Percentiles rank a stretch among this genome's conserved stretches.
phyloP scores from a whole-genome alignment of 2,329 filamentous ascomycete species.

The Botrytis pseudocinerea region DNA sequence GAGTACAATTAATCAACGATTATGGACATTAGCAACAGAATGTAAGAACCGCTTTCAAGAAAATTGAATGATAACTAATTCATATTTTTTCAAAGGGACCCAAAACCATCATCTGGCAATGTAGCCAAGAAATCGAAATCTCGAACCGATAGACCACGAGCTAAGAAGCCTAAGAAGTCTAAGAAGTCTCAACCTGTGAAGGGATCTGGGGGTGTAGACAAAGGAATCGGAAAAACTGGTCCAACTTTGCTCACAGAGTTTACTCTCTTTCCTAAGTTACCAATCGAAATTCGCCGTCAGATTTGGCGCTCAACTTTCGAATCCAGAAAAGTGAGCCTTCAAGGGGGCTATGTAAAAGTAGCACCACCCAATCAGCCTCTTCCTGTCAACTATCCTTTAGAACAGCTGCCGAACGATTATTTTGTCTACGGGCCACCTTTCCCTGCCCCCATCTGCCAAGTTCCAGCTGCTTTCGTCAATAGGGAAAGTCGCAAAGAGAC shows the following conservation, averaged over 20 bases:
- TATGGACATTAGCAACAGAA: background rate
- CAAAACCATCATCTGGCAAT: background rate
- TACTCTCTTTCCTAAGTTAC: background rate
- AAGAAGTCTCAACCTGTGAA: no score
- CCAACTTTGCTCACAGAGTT: background rate
- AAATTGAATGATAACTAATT: background rate
- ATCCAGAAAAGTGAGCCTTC: background rate
- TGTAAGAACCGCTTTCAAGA: background rate
- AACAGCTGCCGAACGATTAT: background rate
- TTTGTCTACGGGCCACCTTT: background rate
- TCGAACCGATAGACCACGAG: background rate
- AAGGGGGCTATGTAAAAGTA: background rate
- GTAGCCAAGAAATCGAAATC: background rate
- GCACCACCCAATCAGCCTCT: background rate
- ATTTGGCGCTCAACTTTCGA: background rate
- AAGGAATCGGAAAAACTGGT: background rate
- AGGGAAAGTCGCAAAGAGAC: background rate
- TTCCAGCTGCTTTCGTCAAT: background rate
- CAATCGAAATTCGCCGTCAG: background rate
- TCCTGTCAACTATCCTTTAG: background rate
- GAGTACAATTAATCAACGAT: background rate
- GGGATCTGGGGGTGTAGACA: background rate
- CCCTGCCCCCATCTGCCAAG: accelerated
- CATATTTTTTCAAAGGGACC: accelerated
- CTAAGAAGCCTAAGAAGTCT: background rate